phyloP scores from a whole-genome alignment of 306 rosid genomes.

The Casuarina equisetifolia region DNA sequence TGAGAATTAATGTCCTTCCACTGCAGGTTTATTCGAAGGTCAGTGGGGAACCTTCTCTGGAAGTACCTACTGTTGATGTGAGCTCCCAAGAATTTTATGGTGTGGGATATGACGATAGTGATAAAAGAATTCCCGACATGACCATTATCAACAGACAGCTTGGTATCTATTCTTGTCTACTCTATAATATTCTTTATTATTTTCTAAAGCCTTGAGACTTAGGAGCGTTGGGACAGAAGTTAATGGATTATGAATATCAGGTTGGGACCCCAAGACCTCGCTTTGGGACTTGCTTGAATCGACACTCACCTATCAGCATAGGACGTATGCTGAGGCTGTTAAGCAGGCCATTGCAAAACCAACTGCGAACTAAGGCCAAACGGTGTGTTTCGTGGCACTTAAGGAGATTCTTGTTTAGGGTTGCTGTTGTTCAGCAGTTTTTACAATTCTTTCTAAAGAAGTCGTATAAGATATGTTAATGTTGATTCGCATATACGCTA shows the following conservation, averaged over 20 bases:
- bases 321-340: conserved; percentile 84
- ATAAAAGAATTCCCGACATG: conserved; percentile 97
- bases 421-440: conserved; percentile 32
- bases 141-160: conserved; percentile 85
- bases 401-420: conserved; percentile 32
- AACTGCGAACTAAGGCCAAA: conserved; percentile 46
- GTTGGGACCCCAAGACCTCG: conserved; percentile 89
- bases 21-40: conserved; percentile 80
- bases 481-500: conserved; percentile 38
- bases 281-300: conserved; percentile 93
- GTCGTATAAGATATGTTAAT: conserved; percentile 28
- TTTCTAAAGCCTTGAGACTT: conserved; percentile 5
- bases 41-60: conserved; percentile 61
- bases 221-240: conserved; percentile 4
- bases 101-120: conserved; percentile 89
- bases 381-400: conserved; percentile 19
- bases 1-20: conserved; percentile 1
- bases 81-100: conserved; percentile 93
- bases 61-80: conserved; percentile 67
- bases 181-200: not conserved
- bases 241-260: conserved; percentile 37
- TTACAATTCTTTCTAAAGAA: conserved; percentile 23
- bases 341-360: conserved; percentile 71
- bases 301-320: conserved; percentile 90
- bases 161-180: conserved; percentile 43